Base-by-base conservation (phyloP, 2,329 filamentous ascomycete genomes). In the Verruconis gallopava region DNA sequence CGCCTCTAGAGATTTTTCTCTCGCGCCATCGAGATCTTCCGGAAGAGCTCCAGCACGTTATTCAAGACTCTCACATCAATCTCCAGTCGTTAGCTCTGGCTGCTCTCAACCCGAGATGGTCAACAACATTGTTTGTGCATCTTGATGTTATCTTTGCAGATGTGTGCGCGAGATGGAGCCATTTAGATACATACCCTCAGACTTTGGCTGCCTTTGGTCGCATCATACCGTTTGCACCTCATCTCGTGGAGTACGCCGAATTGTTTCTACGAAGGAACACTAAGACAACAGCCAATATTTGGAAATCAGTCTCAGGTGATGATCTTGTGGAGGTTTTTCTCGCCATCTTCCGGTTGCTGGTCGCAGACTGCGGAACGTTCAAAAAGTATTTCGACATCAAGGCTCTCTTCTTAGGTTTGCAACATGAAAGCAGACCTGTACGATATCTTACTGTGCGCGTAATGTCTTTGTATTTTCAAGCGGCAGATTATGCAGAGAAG, bases 361-460 rank as follows among this genome's bases (percentile, higher is more conserved):
- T 76, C 53, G 83, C 83, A 54, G 79, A 95, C 55, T 69, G 73
- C 49, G 67, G 72, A 34, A 72, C 71, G 3, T 94, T 88, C 54
- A 72, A 73, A 6, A 65, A 63, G 45, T 17, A 38, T 21, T 11
- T 43, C 18, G 34, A 43, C 13, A 19, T 38, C 18, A 17, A 20
- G 18, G 21, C 6, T 22, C 35, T 41, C 18, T 5, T 21, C 19
- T 21, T 36, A 18, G 61, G 62, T 21, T 65, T 93, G 11, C 64
- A 67, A 35, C 71, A 76, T 52, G 42, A 58, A 37, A 68, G 71
- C 49, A 65, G 62, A 45, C 64, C 73, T 13, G 73, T 93, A 39
- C 76, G 82, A 60, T 94, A 88, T 59, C 68, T 96, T 46, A 81
- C 86, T 12, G 72, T 93, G 43, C 76, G 85, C 48, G 75, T 88